Evolutionary conservation across 345 rosid species (phyloP).

Genomic region (Rhodamnia rubescens): DNA sequence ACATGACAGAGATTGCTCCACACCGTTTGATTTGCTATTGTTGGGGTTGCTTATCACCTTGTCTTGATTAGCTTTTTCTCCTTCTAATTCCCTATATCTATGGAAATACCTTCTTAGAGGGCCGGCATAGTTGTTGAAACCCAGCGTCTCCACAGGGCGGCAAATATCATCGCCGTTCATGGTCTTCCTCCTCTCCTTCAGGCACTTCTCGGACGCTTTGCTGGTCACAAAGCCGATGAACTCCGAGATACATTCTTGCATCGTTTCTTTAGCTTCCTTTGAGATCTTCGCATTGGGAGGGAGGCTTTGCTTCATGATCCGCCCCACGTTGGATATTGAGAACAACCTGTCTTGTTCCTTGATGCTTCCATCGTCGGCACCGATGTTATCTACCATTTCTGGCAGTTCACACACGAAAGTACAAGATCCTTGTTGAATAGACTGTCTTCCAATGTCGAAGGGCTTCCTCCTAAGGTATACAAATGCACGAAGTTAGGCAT

Average conservation of each 20-base stretch:
- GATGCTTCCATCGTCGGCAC: background rate
- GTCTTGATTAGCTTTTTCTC: slow-evolving; percentile 9
- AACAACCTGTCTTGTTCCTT: slow-evolving; percentile 37
- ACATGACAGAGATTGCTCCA: too few relatives aligned
- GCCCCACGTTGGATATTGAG: slow-evolving; percentile 67
- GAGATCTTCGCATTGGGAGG: slow-evolving; percentile 68
- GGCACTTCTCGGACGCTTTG: slow-evolving; percentile 68
- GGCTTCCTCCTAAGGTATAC: background rate
- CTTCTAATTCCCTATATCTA: slow-evolving; percentile 47
- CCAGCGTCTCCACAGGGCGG: slow-evolving; percentile 56
- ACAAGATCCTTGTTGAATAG: background rate
- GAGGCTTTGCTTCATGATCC: slow-evolving; percentile 58
- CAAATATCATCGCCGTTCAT: slow-evolving; percentile 68
- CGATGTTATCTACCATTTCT: background rate
- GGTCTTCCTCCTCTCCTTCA: too few relatives aligned
- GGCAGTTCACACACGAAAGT: background rate
- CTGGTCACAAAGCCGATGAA: slow-evolving; percentile 65
- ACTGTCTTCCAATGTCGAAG: background rate
- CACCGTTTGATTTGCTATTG: background rate
- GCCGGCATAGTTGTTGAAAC: slow-evolving; percentile 53
- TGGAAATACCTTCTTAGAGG: slow-evolving; percentile 40
- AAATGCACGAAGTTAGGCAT: background rate
- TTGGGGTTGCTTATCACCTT: background rate
- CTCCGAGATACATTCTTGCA: slow-evolving; percentile 75
- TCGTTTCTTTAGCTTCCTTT: slow-evolving; percentile 59